Evolutionary conservation across 1,139 yeast genomes (phyloP).

Genomic region (Geotrichum citri-aurantii): DNA sequence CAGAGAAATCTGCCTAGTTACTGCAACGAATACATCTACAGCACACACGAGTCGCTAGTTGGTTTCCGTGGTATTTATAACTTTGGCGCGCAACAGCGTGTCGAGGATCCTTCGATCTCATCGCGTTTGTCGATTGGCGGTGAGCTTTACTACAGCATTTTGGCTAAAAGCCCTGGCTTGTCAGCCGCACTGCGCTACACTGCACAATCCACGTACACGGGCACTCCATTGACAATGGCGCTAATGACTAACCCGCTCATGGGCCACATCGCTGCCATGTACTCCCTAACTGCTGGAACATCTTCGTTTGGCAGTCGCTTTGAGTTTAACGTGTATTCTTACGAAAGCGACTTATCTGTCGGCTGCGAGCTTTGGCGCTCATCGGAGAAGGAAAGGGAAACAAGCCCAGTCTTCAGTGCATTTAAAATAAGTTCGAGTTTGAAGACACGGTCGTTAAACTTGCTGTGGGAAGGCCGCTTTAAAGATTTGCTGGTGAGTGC

Average conservation of each 20-base stretch:
- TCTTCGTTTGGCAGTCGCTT: slow-evolving; percentile 80
- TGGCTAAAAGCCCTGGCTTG: slow-evolving; percentile 60
- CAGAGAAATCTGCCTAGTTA: slow-evolving; percentile 63
- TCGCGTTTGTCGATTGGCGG: slow-evolving; percentile 66
- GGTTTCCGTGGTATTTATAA: slow-evolving; percentile 80
- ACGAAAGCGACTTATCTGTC: slow-evolving; percentile 76
- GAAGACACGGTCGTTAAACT: slow-evolving; percentile 52
- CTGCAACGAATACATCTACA: slow-evolving; percentile 72
- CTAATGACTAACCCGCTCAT: slow-evolving; percentile 81
- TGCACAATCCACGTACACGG: slow-evolving; percentile 79
- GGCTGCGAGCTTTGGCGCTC: slow-evolving; percentile 77
- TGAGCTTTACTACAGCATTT: slow-evolving; percentile 85
- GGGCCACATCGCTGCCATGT: slow-evolving; percentile 86
- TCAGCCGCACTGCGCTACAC: slow-evolving; percentile 82
- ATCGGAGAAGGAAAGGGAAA: slow-evolving; percentile 17
- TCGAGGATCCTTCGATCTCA: slow-evolving; percentile 33
- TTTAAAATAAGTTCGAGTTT: slow-evolving; percentile 70
- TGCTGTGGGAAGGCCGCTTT: slow-evolving; percentile 85
- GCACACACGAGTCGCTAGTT: slow-evolving; percentile 83
- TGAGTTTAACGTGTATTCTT: slow-evolving; percentile 86
- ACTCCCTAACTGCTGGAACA: slow-evolving; percentile 73
- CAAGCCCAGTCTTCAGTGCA: slow-evolving; percentile 52
- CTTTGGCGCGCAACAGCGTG: slow-evolving; percentile 40
- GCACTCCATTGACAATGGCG: slow-evolving; percentile 85
- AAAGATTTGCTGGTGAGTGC: slow-evolving; percentile 75